Percentiles rank a stretch among this genome's conserved stretches.
Evolutionary conservation across 768 basidiomycete genomes (phyloP).

Genomic region (Cyclocybe aegerita): DNA sequence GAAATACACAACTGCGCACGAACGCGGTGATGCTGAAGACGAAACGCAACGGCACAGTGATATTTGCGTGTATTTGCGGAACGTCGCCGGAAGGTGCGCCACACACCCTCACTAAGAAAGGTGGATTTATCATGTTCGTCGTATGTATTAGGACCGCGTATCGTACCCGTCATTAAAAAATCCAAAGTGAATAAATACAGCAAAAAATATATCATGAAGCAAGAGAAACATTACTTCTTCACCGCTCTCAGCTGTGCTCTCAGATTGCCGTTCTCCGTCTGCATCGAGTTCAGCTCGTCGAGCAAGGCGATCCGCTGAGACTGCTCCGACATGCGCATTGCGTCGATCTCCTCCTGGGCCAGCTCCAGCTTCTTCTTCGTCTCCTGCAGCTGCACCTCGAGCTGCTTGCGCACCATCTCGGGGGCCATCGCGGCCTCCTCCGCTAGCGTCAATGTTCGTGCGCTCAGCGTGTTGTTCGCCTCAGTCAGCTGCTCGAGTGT

Average conservation of each 20-base stretch:
- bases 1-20: too few species aligned
- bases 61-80: too few species aligned
- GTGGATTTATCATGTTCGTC: too few species aligned
- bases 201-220: not conserved
- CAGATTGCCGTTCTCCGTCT: conserved; percentile 73
- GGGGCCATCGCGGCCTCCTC: conserved; percentile 62
- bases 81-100: too few species aligned
- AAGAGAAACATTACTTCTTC: conserved; percentile 37
- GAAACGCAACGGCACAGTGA: too few species aligned
- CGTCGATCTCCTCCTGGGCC: conserved; percentile 68
- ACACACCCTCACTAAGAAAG: too few species aligned
- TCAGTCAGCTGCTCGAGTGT: conserved; percentile 71
- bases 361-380: conserved; percentile 59
- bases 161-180: not conserved
- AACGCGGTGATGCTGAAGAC: too few species aligned
- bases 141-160: too few species aligned
- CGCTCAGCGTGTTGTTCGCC: conserved; percentile 76
- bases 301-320: conserved; percentile 80
- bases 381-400: conserved; percentile 65
- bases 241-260: conserved; percentile 68
- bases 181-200: not conserved
- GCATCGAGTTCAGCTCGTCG: conserved; percentile 84
- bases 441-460: conserved; percentile 68
- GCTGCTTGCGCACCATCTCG: conserved; percentile 57
- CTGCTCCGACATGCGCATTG: conserved; percentile 70